Evolutionary conservation across 371 early-diverging fungal genomes (phyloP).

Genomic region (Saksenaea oblongispora): DNA sequence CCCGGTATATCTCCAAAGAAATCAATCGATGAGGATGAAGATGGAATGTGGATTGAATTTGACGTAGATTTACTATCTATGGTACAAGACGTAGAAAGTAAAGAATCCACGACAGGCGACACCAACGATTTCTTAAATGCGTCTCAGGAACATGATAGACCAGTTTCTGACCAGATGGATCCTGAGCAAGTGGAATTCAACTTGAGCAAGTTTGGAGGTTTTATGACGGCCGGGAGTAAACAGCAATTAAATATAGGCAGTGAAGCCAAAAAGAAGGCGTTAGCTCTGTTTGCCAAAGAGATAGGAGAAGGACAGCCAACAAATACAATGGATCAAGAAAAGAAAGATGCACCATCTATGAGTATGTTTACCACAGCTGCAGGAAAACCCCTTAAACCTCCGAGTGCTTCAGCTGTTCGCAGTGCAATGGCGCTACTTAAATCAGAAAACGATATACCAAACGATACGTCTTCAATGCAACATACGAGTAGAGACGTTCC

Average conservation of each 20-base stretch:
- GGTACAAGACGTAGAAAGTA: slow-evolving; percentile 1
- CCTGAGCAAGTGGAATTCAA: slow-evolving; percentile 23
- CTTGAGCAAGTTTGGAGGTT: slow-evolving; percentile 9
- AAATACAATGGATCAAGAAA: neutral
- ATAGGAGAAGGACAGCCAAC: neutral
- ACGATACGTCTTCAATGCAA: neutral
- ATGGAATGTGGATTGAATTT: slow-evolving; percentile 16
- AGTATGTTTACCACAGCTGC: slow-evolving; percentile 6
- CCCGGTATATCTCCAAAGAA: neutral
- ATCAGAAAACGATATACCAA: neutral
- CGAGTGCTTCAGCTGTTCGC: neutral
- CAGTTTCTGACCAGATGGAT: neutral
- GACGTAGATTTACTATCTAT: slow-evolving; percentile 11
- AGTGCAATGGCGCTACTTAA: neutral
- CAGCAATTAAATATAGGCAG: slow-evolving; percentile 20
- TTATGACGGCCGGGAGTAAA: slow-evolving; percentile 19
- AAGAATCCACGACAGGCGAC: neutral
- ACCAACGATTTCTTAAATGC: neutral
- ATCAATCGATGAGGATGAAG: slow-evolving; percentile 5
- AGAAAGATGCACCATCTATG: neutral
- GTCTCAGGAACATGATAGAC: neutral
- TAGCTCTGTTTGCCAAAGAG: slow-evolving; percentile 1
- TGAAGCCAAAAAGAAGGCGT: slow-evolving; percentile 16
- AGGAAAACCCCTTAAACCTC: neutral
- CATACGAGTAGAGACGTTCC: neutral